Conservation (phyloP, 2,329 filamentous ascomycete genomes). For the Fusarium pseudonygamai region DNA sequence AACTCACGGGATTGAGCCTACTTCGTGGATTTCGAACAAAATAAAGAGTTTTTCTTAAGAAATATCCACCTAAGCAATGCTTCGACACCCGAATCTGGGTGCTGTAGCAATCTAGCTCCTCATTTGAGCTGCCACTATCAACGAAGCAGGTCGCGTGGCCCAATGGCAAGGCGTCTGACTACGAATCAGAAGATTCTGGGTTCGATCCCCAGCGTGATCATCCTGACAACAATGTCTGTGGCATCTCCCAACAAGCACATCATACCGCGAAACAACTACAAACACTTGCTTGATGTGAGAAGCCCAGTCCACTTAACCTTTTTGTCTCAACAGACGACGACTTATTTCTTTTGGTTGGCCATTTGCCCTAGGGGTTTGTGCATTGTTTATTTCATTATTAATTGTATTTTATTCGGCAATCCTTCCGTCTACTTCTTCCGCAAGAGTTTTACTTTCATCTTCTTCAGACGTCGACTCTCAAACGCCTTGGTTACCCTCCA, state of each 20-base stretch:
- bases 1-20: accelerated
- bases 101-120: background rate
- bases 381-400: background rate
- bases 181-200: constrained; percentile 36
- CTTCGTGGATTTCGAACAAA: accelerated
- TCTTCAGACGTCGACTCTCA: constrained; percentile 14
- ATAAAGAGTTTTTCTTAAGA: no score
- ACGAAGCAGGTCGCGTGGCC: constrained; percentile 19
- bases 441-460: constrained; percentile 18
- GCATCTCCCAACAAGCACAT: background rate
- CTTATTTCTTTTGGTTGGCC: no score
- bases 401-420: background rate
- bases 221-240: accelerated
- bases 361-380: background rate
- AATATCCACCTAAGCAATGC: no score
- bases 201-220: constrained; percentile 31
- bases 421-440: background rate
- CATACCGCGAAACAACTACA: no score
- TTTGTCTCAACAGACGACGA: no score
- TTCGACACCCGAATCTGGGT: accelerated
- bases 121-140: background rate
- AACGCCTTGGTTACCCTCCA: constrained; percentile 28
- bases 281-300: background rate
- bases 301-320: accelerated
- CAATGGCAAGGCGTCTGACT: constrained; percentile 36